Conservation (phyloP, 2,329 filamentous ascomycete species). For the Onygena corvina region DNA sequence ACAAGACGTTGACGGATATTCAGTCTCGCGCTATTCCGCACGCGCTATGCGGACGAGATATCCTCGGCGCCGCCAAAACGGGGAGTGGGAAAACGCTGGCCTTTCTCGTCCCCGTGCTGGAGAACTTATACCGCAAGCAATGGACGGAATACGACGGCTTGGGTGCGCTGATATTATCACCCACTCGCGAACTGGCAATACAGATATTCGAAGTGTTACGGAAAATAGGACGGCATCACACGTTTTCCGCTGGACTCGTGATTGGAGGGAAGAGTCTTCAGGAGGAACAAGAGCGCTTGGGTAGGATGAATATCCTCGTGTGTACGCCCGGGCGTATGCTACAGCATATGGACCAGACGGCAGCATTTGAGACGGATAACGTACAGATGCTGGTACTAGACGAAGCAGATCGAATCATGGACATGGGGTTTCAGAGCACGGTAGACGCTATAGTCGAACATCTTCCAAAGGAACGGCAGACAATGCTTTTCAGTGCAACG, state of each 20-base stretch:
- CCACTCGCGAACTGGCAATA: conserved; percentile 86
- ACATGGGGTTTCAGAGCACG: conserved; percentile 87
- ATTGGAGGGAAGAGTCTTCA: conserved; percentile 87
- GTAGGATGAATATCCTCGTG: conserved; percentile 92
- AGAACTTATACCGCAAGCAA: conserved; percentile 77
- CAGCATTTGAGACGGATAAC: conserved; percentile 77
- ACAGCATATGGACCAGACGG: conserved; percentile 90
- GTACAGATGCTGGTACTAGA: conserved; percentile 87
- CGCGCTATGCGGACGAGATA: conserved; percentile 72
- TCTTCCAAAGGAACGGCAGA: conserved; percentile 73
- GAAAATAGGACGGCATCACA: conserved; percentile 78
- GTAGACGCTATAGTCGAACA: conserved; percentile 91
- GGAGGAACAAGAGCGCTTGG: conserved; percentile 73
- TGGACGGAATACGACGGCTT: conserved; percentile 88
- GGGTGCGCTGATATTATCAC: conserved; percentile 83
- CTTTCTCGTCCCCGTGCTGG: conserved; percentile 81
- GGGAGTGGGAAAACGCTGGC: conserved; percentile 91
- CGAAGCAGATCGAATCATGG: conserved; percentile 91
- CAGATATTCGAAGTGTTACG: conserved; percentile 93
- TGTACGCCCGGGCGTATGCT: conserved; percentile 91
- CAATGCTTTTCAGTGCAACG: conserved; percentile 87
- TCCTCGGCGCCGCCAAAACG: conserved; percentile 89
- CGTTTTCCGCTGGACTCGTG: conserved; percentile 81
- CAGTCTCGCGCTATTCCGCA: conserved; percentile 80
- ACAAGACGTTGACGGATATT: conserved; percentile 80